Evolutionary conservation across 768 basidiomycete genomes (phyloP).

Genomic region (Tulasnella sp.): DNA sequence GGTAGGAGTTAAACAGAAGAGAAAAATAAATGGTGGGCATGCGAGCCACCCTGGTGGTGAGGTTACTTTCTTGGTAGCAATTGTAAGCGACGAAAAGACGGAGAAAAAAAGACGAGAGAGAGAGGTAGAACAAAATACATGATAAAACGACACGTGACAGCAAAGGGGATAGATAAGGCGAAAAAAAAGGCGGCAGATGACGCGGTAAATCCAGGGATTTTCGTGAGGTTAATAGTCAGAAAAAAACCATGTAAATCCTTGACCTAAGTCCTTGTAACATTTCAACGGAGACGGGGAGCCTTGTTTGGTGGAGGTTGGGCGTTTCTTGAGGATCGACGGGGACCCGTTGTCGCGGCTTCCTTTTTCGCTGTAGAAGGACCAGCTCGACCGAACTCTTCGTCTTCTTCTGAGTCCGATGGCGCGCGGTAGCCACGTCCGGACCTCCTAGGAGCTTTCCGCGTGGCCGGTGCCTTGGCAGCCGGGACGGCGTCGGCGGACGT

Average conservation of each 20-base stretch:
- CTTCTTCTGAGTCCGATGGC: slow-evolving; percentile 13
- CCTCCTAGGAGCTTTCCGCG: neutral
- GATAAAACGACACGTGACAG: neutral
- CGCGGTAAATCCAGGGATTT: neutral
- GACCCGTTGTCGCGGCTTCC: neutral
- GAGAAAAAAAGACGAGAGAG: neutral
- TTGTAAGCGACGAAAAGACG: neutral
- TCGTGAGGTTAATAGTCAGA: neutral
- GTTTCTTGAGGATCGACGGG: slow-evolving; percentile 5
- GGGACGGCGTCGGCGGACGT: neutral
- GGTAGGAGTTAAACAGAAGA: too few relatives aligned
- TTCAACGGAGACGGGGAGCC: slow-evolving; percentile 8
- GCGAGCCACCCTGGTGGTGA: neutral
- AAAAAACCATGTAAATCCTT: neutral
- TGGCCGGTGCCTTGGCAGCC: neutral
- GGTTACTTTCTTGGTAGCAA: neutral
- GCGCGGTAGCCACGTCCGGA: neutral
- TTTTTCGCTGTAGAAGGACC: slow-evolving; percentile 22
- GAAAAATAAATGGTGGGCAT: neutral
- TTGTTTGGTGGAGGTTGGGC: slow-evolving; percentile 15
- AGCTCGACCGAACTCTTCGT: slow-evolving; percentile 12
- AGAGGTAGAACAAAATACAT: slow-evolving; percentile 1
- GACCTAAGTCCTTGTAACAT: neutral
- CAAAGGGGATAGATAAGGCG: neutral
- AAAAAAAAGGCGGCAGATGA: slow-evolving; percentile 4